These are phyloP conservation scores for Nemophila menziesii DNA, from an alignment of 257 asterid species.

Conservation along the genomic window DNA sequence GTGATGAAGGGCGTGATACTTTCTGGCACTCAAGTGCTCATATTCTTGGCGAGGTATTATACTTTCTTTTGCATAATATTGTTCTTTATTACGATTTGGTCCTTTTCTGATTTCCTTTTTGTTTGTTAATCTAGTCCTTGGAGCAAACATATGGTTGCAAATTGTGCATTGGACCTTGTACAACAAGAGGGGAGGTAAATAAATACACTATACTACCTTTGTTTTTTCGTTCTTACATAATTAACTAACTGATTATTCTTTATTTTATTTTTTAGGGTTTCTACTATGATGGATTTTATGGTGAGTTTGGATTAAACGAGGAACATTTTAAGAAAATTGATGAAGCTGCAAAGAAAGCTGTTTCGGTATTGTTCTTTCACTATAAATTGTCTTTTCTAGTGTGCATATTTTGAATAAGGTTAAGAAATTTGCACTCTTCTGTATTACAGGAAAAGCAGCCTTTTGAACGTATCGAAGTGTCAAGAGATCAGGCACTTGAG, in stretches of 20 bases:
- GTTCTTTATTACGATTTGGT: background rate
- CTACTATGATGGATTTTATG: constrained; percentile 93
- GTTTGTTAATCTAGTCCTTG: constrained; percentile 40
- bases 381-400: too few relatives aligned
- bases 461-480: constrained; percentile 87
- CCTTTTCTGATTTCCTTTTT: background rate
- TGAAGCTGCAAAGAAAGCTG: constrained; percentile 73
- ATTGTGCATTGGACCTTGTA: constrained; percentile 89
- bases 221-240: background rate
- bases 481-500: constrained; percentile 82
- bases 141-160: constrained; percentile 89
- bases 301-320: constrained; percentile 79
- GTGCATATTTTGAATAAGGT: background rate
- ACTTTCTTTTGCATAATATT: background rate
- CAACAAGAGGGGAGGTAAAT: constrained; percentile 93
- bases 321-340: constrained; percentile 77
- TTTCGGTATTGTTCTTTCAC: constrained; percentile 43
- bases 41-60: constrained; percentile 82
- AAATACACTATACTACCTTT: constrained; percentile 8
- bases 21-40: constrained; percentile 99
- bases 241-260: constrained; percentile 10
- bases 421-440: constrained; percentile 9
- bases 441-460: constrained; percentile 73
- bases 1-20: constrained; percentile 90
- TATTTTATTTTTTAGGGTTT: constrained; percentile 52